Percentiles rank a stretch among this genome's conserved stretches.
phyloP scores from a whole-genome alignment of 805 yeast species.

The Saccharomycopsis olivae region DNA sequence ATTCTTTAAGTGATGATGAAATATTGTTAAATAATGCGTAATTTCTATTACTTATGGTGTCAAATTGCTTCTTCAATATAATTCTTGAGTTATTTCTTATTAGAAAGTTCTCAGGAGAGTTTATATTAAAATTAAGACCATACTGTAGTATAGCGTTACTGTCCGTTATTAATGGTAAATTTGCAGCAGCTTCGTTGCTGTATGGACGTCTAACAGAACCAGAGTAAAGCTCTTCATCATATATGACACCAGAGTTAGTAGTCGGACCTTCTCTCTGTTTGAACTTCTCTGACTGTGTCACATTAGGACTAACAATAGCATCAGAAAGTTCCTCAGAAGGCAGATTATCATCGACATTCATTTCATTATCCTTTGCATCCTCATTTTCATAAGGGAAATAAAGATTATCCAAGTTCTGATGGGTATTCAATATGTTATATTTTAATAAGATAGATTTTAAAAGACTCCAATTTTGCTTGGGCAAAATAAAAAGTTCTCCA shows the following conservation, averaged over 20 bases:
- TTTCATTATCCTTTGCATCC: no score
- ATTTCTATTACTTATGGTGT: constrained; percentile 11
- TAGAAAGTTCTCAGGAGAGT: constrained; percentile 8
- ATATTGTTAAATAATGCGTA: constrained; percentile 13
- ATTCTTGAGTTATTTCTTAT: constrained; percentile 8
- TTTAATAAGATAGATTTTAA: constrained; percentile 11
- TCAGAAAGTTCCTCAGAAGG: no score
- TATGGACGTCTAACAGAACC: no score
- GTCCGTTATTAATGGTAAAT: background rate
- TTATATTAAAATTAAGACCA: constrained; percentile 10
- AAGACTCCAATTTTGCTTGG: constrained; percentile 13
- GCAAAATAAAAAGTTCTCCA: constrained; percentile 17
- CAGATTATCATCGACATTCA: no score
- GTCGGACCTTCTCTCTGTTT: no score
- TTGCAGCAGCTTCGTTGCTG: no score
- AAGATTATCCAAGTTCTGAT: no score
- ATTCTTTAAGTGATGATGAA: constrained; percentile 5
- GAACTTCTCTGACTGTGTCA: no score
- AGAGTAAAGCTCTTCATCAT: no score
- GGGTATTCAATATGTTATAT: constrained; percentile 15
- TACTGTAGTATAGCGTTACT: constrained; percentile 13
- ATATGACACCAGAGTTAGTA: no score
- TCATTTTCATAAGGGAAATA: no score
- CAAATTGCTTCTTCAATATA: constrained; percentile 12
- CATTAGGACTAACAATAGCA: no score